Conservation (phyloP, 75 land plant genomes). For the Ceratopteris richardii region DNA sequence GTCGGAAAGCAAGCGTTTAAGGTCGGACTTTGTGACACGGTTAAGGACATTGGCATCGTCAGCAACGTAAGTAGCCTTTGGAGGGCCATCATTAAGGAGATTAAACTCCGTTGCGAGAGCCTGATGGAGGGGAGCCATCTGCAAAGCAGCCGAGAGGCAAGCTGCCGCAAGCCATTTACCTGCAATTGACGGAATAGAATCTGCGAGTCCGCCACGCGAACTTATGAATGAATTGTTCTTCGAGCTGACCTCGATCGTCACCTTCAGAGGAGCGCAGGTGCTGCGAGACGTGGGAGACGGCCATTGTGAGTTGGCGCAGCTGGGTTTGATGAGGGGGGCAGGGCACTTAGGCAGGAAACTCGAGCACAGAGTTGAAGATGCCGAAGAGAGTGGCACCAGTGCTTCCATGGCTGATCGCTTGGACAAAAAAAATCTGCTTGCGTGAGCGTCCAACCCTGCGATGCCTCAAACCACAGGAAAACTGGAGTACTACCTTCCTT, state of each 20-base stretch:
- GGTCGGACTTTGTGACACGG: conserved; percentile 78
- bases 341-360: background rate
- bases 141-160: conserved; percentile 26
- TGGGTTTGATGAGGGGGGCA: background rate
- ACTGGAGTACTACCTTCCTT: too few species aligned
- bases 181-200: background rate
- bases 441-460: too few species aligned
- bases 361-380: background rate
- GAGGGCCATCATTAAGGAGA: conserved; percentile 64
- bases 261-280: background rate
- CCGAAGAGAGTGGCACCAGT: background rate
- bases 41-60: conserved; percentile 92
- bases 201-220: too few species aligned
- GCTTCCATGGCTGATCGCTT: background rate
- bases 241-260: too few species aligned
- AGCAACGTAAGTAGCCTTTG: conserved; percentile 52
- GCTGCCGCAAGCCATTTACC: conserved; percentile 9
- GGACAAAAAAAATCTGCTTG: background rate
- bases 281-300: background rate
- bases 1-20: conserved; percentile 72
- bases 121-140: conserved; percentile 7
- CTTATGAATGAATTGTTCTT: too few species aligned
- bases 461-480: too few species aligned
- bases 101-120: conserved; percentile 78
- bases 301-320: background rate